Evolutionary conservation across 2,329 filamentous ascomycete genomes (phyloP), one percentile per base, ranked within the genome.

Genomic region (Aspergillus floridensis): DNA sequence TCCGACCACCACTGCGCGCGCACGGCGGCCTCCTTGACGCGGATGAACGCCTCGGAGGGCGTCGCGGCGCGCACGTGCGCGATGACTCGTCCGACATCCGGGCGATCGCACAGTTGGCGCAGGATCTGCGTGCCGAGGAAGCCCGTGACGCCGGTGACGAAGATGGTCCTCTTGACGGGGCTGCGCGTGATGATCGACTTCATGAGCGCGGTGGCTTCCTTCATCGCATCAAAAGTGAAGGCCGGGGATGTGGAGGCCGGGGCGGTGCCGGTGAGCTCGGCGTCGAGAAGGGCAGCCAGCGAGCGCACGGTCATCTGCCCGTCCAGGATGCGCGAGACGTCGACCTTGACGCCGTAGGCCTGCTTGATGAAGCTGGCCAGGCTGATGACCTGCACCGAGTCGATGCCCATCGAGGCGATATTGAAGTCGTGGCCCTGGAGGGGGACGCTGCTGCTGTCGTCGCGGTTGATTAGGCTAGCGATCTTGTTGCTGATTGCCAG

Each of bases 41-140:
- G 53, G 26, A 46, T 21, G 41, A 49, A 48, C 3, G 57, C 53
- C 29, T 49, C 41, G 14, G 19, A 53, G 2, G 49, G 21, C 6
- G 57, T 57, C 21, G 44, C 12, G 41, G 49, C 57, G 26, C 67
- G 63, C 2, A 69, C 64, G 47, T 63, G 64, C 5, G 62, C 59
- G 32, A 65, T 57, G 31, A 68, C 55, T 2, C 56, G 61, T 2
- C 51, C 44, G 1, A 69, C 59, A 12, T 61, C 49, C 4, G 32
- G 22, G 19, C 56, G 50, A 10, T 49, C 49, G 24, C 52, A 59
- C 8, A 70, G 57, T 32, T 68, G 58, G 16, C 61, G 59, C 14
- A 70, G 52, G n/a, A 70, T 63, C 19, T 65, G 59, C 2, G 62
- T 66, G 5, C 67, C 67, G 22, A 70, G 55, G 56, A 65, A 68